Percentiles rank a stretch among this genome's conserved stretches.
phyloP scores from a whole-genome alignment of 202 grass and related monocot species.

The Eragrostis tef region DNA sequence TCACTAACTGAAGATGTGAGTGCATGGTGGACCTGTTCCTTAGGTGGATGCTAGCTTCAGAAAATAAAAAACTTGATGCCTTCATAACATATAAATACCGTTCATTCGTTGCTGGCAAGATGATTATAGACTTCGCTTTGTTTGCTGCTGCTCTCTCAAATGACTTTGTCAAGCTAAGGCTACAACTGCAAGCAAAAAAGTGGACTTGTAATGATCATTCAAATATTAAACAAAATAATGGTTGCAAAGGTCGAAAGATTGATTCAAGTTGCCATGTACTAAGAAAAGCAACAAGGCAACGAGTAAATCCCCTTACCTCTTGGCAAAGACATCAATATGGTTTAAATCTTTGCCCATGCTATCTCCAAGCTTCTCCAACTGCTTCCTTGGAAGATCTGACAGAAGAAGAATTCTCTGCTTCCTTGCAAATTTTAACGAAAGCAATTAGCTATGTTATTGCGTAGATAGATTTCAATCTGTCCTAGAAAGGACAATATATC shows the following conservation, averaged over 20 bases:
- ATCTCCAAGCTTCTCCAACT: constrained; percentile 83
- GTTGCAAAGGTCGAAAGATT: constrained; percentile 25
- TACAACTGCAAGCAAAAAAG: constrained; percentile 71
- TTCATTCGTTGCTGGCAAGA: constrained; percentile 73
- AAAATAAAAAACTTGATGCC: constrained; percentile 23
- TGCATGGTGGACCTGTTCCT: not conserved
- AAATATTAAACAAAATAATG: constrained; percentile 33
- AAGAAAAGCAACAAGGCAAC: constrained; percentile 38
- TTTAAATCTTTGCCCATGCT: constrained; percentile 78
- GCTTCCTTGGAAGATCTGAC: constrained; percentile 92
- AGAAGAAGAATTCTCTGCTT: constrained; percentile 98
- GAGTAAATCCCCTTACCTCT: constrained; percentile 69
- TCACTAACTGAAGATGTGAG: not conserved
- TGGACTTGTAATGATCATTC: not conserved
- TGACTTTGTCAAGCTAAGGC: constrained; percentile 90
- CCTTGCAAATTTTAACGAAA: constrained; percentile 61
- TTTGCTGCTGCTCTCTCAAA: constrained; percentile 94
- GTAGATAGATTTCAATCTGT: constrained; percentile 17
- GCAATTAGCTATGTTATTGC: constrained; percentile 21
- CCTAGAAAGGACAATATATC: constrained; percentile 25
- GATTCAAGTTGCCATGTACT: constrained; percentile 23
- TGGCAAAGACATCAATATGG: constrained; percentile 87
- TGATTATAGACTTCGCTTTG: constrained; percentile 91
- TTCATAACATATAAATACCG: constrained; percentile 57
- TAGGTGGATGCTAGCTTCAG: not conserved